Percentiles rank a stretch among this genome's conserved stretches.
Evolutionary conservation across 306 rosid species (phyloP).

Genomic region (Sechiopsis laciniata): DNA sequence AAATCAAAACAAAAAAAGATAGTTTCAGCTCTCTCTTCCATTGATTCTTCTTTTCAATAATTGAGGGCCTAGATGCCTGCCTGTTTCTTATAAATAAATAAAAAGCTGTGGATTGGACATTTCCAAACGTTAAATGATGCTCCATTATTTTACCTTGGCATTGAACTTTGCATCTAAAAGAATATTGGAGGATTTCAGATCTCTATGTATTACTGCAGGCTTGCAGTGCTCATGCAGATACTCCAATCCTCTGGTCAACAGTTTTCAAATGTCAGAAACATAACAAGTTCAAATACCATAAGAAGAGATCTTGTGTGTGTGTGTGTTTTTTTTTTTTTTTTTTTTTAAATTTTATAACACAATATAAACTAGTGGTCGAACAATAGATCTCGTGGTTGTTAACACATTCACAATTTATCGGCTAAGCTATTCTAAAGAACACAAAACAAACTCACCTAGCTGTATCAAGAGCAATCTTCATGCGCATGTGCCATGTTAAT

Average conservation of each 20-base stretch:
- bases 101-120: not conserved
- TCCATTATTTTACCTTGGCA: slow-evolving; percentile 57
- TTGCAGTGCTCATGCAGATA: slow-evolving; percentile 79
- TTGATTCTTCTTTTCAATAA: not conserved
- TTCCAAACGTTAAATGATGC: not conserved
- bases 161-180: slow-evolving; percentile 86
- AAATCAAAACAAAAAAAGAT: not conserved
- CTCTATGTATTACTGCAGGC: slow-evolving; percentile 87
- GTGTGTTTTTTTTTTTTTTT: too few relatives aligned
- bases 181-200: slow-evolving; percentile 91
- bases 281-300: not conserved
- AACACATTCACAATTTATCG: too few relatives aligned
- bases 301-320: too few relatives aligned
- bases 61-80: slow-evolving; percentile 4
- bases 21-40: not conserved
- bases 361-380: too few relatives aligned
- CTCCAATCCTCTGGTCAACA: slow-evolving; percentile 77
- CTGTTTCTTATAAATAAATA: not conserved
- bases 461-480: slow-evolving; percentile 91
- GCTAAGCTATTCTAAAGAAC: too few relatives aligned
- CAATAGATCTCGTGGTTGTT: too few relatives aligned
- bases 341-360: too few relatives aligned
- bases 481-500: slow-evolving; percentile 83
- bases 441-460: slow-evolving; percentile 54
- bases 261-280: slow-evolving; percentile 26